Evolutionary conservation across 495 filamentous ascomycete species (phyloP), one percentile per base, ranked within the genome.

Genomic region (Neurospora sp.): DNA sequence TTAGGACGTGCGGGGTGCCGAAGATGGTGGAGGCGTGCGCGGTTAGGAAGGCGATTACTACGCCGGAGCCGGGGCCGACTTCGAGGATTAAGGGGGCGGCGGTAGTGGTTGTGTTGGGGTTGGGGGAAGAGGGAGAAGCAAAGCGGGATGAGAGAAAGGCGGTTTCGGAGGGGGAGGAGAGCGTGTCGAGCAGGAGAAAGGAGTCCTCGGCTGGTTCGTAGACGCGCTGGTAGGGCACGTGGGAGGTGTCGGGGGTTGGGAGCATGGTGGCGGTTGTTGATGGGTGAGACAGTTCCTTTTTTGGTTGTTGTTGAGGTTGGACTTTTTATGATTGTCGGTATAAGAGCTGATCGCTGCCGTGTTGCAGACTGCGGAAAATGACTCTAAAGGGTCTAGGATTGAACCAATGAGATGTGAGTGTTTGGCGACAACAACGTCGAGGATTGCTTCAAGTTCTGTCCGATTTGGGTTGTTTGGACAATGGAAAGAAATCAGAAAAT

Each of bases 181-280:
- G 86, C 0, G 94, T 96, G 84, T 99, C 96, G 37, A 99, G 88
- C 41, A 99, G 86, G n/a, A 99, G 89, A 80, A 91, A 98, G 20
- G 93, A 96, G 82, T 99, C 96, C 82, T 98, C 96, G 12, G 94
- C 90, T 54, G 96, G 96, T 79, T 97, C 93, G 83, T 99, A 99
- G 77, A 98, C 89, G 38, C 89, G 89, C 79, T 92, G 85, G 81
- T 93, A 94, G 72, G 92, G 88, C 72, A 98, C 91, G 83, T 99
- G 96, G 27, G 91, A 90, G 20, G 96, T 99, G 70, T 92, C 92
- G 1, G 96, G 96, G 12, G 95, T 99, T 10, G 94, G 94, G 18
- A 98, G 89, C 93, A 97, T 96, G 10, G 72, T 75, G 39, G 69
- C 18, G 59, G 38, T 59, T 44, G 23, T 44, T 54, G 20, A 2